Base-by-base conservation (phyloP, 345 rosid species). In the Heritiera littoralis region DNA sequence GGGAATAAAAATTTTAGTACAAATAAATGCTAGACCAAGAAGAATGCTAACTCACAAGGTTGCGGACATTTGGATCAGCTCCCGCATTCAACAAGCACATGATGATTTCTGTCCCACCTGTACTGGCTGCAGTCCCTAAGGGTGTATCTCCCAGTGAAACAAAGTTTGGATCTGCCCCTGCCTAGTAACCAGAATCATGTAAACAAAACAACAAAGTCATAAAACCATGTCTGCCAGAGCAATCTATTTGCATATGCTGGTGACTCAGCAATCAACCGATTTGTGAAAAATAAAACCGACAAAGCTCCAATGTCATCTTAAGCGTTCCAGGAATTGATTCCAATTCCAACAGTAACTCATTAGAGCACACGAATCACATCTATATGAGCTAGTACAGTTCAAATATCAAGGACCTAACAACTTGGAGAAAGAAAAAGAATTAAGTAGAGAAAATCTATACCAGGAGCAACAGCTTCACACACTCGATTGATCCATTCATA, bases 101-200 rank as follows among this genome's bases (percentile, higher is more conserved):
- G 13, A 70, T 48, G 3, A 70, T 70, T 23, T 48, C 41, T 10
- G 32, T 28, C 18, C 2, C 12, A 2, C 59, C 59, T 12, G 10
- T 30, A n/a, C n/a, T 10, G 30, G 58, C 41, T 20, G 59, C 74
- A 46, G n/a, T 18, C 28, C 35, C 58, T 46, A 70, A 70, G 18
- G 74, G 74, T 18, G 56, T 70, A 35, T 43, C 3, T 20, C 56
- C 55, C 6, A 5, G 6, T 9, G 55, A 9, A 5, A 13, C 38
- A 48, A 48, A 20, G 10, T 70, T 70, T 18, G 74, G 74, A 30
- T 48, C n/a, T 18, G 59, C 74, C n/a, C 74, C 74, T 18, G 58
- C 74, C 74, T 70, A 18, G 15, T 7, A 18, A 56, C 10, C 61
- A 55, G 9, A 56, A 56, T 56, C 61, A 17, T 23, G 3, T 56